These are phyloP conservation scores for Heritiera fomes DNA, from an alignment of 345 rosid species.

Conservation along the genomic window DNA sequence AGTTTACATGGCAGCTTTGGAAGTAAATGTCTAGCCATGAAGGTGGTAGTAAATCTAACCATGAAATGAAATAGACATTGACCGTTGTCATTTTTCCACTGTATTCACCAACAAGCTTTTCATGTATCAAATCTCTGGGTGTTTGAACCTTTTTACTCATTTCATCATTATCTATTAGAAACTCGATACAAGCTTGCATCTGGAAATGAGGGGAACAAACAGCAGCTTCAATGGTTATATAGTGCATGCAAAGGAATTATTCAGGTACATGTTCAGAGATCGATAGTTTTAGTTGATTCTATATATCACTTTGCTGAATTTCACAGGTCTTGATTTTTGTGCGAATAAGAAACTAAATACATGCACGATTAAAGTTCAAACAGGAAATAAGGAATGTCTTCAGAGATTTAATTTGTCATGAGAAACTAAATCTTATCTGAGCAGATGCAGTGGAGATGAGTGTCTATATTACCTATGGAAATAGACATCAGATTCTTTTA, in stretches of 20 bases:
- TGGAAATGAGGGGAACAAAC: constrained; percentile 42
- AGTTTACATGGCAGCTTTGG: background rate
- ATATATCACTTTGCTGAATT: constrained; percentile 8
- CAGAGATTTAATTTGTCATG: background rate
- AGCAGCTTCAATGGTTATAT: constrained; percentile 41
- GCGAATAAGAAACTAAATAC: background rate
- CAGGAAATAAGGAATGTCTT: background rate
- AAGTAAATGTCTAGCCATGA: background rate
- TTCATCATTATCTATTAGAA: constrained; percentile 26
- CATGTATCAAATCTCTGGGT: background rate
- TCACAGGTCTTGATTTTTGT: background rate
- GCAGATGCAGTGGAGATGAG: background rate
- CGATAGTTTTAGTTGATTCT: background rate
- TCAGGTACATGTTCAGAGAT: constrained; percentile 33
- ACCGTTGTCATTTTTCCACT: constrained; percentile 18
- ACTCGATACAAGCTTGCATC: constrained; percentile 43
- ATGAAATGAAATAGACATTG: background rate
- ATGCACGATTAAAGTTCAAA: no score
- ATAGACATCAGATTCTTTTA: background rate
- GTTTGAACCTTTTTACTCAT: constrained; percentile 12
- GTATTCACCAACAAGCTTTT: background rate
- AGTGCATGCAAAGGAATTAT: constrained; percentile 48
- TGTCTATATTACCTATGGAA: background rate
- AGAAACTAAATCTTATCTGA: background rate
- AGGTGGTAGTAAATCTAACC: background rate